phyloP scores from a whole-genome alignment of 208 protist genomes.

The Leishmania gerbilli region DNA sequence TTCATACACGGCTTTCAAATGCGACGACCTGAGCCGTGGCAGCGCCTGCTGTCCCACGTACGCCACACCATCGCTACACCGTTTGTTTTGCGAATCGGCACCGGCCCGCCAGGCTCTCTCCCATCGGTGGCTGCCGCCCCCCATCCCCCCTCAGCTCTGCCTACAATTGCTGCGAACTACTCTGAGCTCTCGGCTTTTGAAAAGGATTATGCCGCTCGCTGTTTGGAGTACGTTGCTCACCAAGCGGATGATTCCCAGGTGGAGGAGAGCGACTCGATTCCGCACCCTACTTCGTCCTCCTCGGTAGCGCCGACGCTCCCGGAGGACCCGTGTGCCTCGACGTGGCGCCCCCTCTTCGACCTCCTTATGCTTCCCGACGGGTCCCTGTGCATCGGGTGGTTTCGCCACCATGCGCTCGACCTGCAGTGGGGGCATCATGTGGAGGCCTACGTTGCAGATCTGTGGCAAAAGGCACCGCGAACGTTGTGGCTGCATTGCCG shows the following conservation, averaged over 20 bases:
- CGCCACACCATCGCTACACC: neutral
- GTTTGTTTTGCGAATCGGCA: constrained; percentile 5
- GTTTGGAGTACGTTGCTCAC: constrained; percentile 5
- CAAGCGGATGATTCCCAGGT: neutral
- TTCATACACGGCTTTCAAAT: neutral
- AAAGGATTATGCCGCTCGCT: constrained; percentile 6
- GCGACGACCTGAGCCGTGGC: neutral
- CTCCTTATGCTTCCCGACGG: constrained; percentile 21
- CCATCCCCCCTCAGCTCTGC: neutral
- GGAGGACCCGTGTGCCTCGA: too few species aligned
- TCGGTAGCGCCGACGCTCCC: neutral
- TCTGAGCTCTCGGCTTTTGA: constrained; percentile 6
- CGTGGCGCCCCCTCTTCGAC: constrained; percentile 25
- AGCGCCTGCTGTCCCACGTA: constrained; percentile 12
- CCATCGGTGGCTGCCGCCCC: neutral
- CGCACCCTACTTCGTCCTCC: neutral
- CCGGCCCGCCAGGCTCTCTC: neutral
- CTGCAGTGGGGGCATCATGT: constrained; percentile 4
- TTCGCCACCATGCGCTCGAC: constrained; percentile 24
- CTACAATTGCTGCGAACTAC: constrained; percentile 1
- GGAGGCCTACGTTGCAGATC: constrained; percentile 17
- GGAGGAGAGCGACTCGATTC: neutral
- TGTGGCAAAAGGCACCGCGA: constrained; percentile 13
- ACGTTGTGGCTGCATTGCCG: neutral
- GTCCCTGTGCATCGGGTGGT: constrained; percentile 15